phyloP scores from a whole-genome alignment of 805 yeast genomes.

The Yamadazyma laniorum region DNA sequence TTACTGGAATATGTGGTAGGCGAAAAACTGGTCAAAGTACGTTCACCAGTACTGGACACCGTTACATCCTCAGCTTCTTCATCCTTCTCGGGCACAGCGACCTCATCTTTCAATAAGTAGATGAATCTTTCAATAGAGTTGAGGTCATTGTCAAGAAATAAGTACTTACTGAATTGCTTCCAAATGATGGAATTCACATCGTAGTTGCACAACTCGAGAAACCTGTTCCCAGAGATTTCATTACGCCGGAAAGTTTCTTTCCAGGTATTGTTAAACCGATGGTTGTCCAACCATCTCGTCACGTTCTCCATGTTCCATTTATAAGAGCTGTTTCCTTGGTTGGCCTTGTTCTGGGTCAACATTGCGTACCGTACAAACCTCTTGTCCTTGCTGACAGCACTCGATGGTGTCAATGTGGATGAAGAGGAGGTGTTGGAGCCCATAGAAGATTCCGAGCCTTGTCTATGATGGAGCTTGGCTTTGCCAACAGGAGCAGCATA shows the following conservation, averaged over 20 bases:
- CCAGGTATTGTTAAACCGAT: constrained; percentile 76
- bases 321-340: constrained; percentile 40
- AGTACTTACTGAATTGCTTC: constrained; percentile 37
- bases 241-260: constrained; percentile 56
- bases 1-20: constrained; percentile 2
- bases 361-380: constrained; percentile 43
- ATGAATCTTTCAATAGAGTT: constrained; percentile 53
- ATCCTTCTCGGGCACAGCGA: constrained; percentile 9
- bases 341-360: constrained; percentile 30
- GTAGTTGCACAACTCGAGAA: constrained; percentile 66
- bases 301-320: constrained; percentile 78
- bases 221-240: constrained; percentile 59
- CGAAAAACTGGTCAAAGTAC: constrained; percentile 14
- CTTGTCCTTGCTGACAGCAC: constrained; percentile 34
- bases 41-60: neutral
- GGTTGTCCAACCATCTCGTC: constrained; percentile 60
- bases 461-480: constrained; percentile 18
- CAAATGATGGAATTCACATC: constrained; percentile 49
- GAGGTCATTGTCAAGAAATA: constrained; percentile 43
- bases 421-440: constrained; percentile 28
- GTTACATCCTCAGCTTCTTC: constrained; percentile 8
- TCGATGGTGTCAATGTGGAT: constrained; percentile 28
- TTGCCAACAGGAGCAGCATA: constrained; percentile 4
- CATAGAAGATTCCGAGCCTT: constrained; percentile 36
- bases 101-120: constrained; percentile 18